A percentile compares a stretch with the other conserved stretches of the same genome.
Evolutionary conservation across 768 basidiomycete genomes (phyloP).

Genomic region (Lenzites betulinus): DNA sequence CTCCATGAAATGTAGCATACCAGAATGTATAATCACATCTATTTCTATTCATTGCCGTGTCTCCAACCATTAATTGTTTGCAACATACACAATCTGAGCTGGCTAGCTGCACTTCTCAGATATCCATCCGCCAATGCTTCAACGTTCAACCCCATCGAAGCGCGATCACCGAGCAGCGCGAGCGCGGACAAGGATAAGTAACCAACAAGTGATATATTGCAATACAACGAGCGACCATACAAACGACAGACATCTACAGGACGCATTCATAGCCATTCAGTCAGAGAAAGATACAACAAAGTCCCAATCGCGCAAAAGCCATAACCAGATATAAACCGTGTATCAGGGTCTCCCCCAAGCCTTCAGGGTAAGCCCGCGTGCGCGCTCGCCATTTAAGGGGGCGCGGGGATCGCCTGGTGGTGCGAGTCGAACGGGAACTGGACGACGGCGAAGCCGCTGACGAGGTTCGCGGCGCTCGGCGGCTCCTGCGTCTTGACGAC

Average conservation of each 20-base stretch:
- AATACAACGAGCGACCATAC: background rate
- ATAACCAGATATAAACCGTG: background rate
- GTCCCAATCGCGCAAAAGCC: background rate
- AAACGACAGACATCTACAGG: background rate
- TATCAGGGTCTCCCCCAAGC: background rate
- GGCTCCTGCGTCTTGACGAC: slow-evolving; percentile 44
- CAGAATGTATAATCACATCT: too few species aligned
- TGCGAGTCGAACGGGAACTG: slow-evolving; percentile 21
- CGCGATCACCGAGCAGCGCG: too few species aligned
- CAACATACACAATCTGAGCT: too few species aligned
- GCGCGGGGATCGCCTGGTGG: background rate
- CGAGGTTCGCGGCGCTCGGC: slow-evolving; percentile 41
- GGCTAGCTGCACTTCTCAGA: too few species aligned
- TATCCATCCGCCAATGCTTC: too few species aligned
- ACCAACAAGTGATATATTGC: background rate
- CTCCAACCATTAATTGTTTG: too few species aligned
- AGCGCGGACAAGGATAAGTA: too few species aligned
- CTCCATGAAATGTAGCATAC: too few species aligned
- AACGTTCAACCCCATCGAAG: too few species aligned
- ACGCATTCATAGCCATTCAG: background rate
- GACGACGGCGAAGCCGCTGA: slow-evolving; percentile 57
- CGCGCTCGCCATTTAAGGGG: background rate
- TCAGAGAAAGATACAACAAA: background rate
- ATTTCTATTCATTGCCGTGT: too few species aligned
- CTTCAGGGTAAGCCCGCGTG: background rate